Conservation (phyloP, 2,329 filamentous ascomycete genomes). For the Pyrenochaeta sp. region DNA sequence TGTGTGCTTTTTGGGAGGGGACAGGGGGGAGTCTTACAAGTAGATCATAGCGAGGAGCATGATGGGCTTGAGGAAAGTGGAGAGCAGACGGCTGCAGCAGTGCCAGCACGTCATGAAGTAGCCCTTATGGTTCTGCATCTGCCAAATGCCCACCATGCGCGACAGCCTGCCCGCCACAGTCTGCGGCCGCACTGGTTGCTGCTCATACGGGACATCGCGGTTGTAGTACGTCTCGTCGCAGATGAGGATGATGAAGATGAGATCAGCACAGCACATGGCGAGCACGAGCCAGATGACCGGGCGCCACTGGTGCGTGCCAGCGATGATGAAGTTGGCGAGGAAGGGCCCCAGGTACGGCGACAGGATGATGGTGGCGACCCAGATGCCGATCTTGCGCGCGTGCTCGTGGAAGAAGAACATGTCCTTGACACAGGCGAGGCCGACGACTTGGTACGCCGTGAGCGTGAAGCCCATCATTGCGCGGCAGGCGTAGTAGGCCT, state of each 20-base stretch:
- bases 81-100: slow-evolving; percentile 27
- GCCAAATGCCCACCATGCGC: slow-evolving; percentile 42
- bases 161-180: slow-evolving; percentile 20
- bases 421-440: slow-evolving; percentile 39
- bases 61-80: slow-evolving; percentile 32
- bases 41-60: slow-evolving; percentile 36
- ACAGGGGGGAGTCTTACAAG: too few species aligned
- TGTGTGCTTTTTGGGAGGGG: too few species aligned
- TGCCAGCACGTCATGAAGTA: slow-evolving; percentile 34
- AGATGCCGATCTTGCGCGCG: slow-evolving; percentile 45
- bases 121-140: slow-evolving; percentile 39
- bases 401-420: slow-evolving; percentile 51
- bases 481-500: slow-evolving; percentile 47
- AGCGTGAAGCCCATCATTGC: slow-evolving; percentile 31
- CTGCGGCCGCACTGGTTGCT: slow-evolving; percentile 23
- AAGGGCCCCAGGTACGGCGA: slow-evolving; percentile 44
- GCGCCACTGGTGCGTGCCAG: slow-evolving; percentile 31
- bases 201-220: slow-evolving; percentile 23
- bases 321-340: slow-evolving; percentile 37
- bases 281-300: slow-evolving; percentile 33
- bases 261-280: slow-evolving; percentile 21
- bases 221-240: slow-evolving; percentile 47
- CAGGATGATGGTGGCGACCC: slow-evolving; percentile 36
- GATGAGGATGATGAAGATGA: slow-evolving; percentile 36
- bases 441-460: slow-evolving; percentile 32